phyloP scores from a whole-genome alignment of 129 eudicot species.

The Lactuca saligna region DNA sequence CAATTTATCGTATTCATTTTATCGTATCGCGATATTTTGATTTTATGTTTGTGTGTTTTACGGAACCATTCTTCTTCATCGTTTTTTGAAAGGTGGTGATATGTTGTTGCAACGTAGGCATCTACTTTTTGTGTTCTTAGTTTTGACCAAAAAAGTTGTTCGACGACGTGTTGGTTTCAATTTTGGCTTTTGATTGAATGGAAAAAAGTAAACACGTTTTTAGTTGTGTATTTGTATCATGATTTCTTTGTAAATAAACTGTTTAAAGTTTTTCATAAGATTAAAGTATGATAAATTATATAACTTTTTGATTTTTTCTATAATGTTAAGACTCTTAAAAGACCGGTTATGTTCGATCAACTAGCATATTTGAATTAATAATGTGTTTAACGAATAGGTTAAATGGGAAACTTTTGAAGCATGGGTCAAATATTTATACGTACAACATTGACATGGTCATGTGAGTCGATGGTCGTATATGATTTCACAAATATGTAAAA shows the following conservation, averaged over 20 bases:
- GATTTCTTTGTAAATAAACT: neutral
- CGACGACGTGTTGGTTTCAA: neutral
- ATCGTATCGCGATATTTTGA: neutral
- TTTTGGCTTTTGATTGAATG: neutral
- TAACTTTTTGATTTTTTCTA: neutral
- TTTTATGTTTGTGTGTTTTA: constrained; percentile 9
- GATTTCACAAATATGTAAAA: no score
- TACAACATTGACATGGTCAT: no score
- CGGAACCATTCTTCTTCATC: constrained; percentile 7
- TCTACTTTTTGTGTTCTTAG: neutral
- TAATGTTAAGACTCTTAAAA: no score
- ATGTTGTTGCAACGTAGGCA: neutral
- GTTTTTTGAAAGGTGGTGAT: neutral
- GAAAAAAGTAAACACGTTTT: neutral
- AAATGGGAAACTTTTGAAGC: neutral
- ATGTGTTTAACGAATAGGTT: neutral
- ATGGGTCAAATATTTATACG: no score
- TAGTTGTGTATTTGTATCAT: neutral
- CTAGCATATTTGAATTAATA: neutral
- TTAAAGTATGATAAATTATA: no score
- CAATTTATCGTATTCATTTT: neutral
- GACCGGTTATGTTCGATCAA: neutral
- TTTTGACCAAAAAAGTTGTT: neutral
- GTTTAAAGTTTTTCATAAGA: no score
- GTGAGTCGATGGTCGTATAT: no score